Base-by-base conservation (phyloP, 768 basidiomycete species). In the Leccinellum rugosiceps region DNA sequence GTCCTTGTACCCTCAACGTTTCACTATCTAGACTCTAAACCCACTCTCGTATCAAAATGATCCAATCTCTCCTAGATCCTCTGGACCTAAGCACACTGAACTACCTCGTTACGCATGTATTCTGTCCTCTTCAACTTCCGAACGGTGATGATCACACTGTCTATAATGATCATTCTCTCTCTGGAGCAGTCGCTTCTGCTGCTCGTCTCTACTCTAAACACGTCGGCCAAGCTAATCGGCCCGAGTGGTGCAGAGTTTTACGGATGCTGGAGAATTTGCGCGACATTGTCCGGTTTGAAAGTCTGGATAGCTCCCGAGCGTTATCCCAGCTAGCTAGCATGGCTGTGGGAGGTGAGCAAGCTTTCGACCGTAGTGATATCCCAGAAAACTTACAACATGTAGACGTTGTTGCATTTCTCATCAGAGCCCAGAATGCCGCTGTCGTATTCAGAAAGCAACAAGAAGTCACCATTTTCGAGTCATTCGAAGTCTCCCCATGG, bases 401-500 rank as follows among this genome's bases (percentile, higher is more conserved):
- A 80, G 80, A 75, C 51, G 64, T 72, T 7, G 44, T 76, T 5
- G 66, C 55, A 23, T 34, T 50, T 50, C 19, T 31, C 1, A 32
- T 50, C 31, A n/a, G 31, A 34, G 31, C 49, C 6, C 49, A 50
- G 31, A 50, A 50, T 15, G 49, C 49, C 11, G 31, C 31, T 15
- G 49, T 50, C 13, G 21, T 50, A 13, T 31, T 50, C 11, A 19
- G 48, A 6, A 50, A 50, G 13, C 30, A 19, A 7, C 19, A 50
- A 21, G 19, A 50, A 32, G 28, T 32, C 48, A 50, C 48, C 10
- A 32, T 50, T 21, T 21, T 50, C 31, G 81, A 82, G 59, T 65
- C 65, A 17, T 83, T 82, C 54, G 76, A 81, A 57, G 70, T 75
- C 6, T 76, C 77, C 3, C 78, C 1, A 57, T 61, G 21, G 59